Evolutionary conservation across 2,329 filamentous ascomycete genomes (phyloP), one percentile per base, ranked within the genome.

Genomic region (Hirsutella rhossiliensis): DNA sequence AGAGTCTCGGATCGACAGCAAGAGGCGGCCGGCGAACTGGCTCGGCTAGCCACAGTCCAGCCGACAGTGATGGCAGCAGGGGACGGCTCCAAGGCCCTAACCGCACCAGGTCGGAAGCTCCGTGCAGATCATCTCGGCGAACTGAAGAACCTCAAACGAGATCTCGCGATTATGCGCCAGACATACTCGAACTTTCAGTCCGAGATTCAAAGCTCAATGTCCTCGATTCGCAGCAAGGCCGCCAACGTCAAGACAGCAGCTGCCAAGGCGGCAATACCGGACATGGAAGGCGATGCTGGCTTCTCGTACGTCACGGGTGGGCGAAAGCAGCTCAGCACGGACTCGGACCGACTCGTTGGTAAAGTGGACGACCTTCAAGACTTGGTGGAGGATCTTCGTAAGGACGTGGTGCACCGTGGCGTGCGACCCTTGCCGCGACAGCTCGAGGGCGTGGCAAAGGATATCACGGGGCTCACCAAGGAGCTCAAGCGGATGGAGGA

Each of bases 301-400:
- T 84, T 89, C 51, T 73, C 80, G 9, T 92, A 96, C 56, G 87
- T 98, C 52, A 82, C 84, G 52, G 76, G 73, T 31, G 90, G 90
- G 41, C 94, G 94, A 61, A 94, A 94, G 64, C 77, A 82, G 47
- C 78, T 98, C 47, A 85, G 83, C 42, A 73, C 82, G 23, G 90
- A 97, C 59, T 94, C 87, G 1, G 90, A 97, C 62, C 82, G 81
- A 49, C 80, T 98, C 45, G 89, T 98, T 52, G 83, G 80, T 53
- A 84, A 87, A 57, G 92, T 98, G 11, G 92, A 98, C 59, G 90
- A 97, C 57, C 75, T 98, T n/a, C 92, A 97, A 65, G 92, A 98
- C 62, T 72, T 92, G 44, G 87, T 98, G 18, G 92, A 98, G 63
- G 92, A 98, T 59, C 75, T 98, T 38, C 87, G 92, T 48, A 97